Evolutionary conservation across 78 protist species (phyloP).

Genomic region (Dictyostelium intermedium): DNA sequence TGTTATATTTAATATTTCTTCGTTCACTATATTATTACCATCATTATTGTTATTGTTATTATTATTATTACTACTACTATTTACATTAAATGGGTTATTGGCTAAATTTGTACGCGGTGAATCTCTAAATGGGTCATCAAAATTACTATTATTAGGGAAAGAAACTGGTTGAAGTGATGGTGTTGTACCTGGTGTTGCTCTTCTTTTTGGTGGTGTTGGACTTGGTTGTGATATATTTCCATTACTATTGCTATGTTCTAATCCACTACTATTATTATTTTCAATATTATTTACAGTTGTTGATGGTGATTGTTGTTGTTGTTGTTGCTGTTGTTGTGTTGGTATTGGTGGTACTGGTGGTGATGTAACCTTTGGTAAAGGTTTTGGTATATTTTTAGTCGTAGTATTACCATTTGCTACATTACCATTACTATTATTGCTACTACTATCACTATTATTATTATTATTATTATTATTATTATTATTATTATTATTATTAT

Average conservation of each 20-base stretch:
- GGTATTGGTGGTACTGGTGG: neutral
- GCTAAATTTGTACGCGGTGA: neutral
- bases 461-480: neutral
- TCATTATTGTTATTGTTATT: neutral
- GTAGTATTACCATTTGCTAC: neutral
- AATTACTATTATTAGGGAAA: neutral
- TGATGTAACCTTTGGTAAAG: conserved; percentile 8
- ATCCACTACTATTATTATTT: neutral
- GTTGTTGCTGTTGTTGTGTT: neutral
- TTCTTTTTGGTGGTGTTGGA: conserved; percentile 1
- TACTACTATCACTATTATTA: neutral
- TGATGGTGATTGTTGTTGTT: neutral
- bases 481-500: neutral
- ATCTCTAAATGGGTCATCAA: neutral
- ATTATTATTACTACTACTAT: neutral
- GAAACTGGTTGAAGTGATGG: conserved; percentile 26
- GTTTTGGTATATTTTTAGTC: neutral
- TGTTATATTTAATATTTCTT: conserved; percentile 13
- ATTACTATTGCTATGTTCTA: neutral
- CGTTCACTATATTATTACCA: neutral
- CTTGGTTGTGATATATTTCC: neutral
- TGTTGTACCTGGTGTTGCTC: neutral
- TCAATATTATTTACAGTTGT: neutral
- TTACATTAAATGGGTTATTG: neutral
- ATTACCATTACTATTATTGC: neutral